Evolutionary conservation across 208 protist species (phyloP).

Genomic region (Herpetomonas samuelpessoai): DNA sequence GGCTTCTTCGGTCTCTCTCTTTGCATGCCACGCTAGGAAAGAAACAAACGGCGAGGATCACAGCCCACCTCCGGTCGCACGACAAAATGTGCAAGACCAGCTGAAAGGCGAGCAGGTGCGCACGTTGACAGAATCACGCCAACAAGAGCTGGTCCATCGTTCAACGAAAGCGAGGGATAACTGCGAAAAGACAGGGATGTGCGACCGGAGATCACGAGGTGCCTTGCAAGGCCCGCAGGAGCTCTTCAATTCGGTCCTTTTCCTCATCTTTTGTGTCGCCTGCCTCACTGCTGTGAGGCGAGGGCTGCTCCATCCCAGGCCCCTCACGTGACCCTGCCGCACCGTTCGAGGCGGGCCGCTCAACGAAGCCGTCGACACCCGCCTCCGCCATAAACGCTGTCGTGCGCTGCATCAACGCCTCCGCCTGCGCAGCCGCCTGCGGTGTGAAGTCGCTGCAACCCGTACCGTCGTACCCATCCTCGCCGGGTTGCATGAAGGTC

Average conservation of each 20-base stretch:
- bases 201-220: too few species aligned
- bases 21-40: too few species aligned
- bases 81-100: too few species aligned
- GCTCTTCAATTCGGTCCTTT: constrained; percentile 8
- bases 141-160: too few species aligned
- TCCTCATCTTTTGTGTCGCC: neutral
- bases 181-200: too few species aligned
- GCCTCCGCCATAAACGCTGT: neutral
- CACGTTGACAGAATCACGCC: too few species aligned
- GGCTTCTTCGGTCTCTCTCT: too few species aligned
- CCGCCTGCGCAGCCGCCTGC: neutral
- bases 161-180: too few species aligned
- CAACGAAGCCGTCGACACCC: too few species aligned
- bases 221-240: constrained; percentile 7
- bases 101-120: too few species aligned
- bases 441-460: constrained; percentile 14
- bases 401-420: constrained; percentile 15
- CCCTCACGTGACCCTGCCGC: neutral
- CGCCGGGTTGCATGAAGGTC: constrained; percentile 8
- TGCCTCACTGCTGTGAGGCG: neutral
- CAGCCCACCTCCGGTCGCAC: too few species aligned
- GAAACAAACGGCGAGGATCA: too few species aligned
- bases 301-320: neutral
- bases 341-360: neutral
- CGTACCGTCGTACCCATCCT: constrained; percentile 16